Base-by-base conservation (phyloP, 2,329 filamentous ascomycete genomes). In the Juglanconis sp. region DNA sequence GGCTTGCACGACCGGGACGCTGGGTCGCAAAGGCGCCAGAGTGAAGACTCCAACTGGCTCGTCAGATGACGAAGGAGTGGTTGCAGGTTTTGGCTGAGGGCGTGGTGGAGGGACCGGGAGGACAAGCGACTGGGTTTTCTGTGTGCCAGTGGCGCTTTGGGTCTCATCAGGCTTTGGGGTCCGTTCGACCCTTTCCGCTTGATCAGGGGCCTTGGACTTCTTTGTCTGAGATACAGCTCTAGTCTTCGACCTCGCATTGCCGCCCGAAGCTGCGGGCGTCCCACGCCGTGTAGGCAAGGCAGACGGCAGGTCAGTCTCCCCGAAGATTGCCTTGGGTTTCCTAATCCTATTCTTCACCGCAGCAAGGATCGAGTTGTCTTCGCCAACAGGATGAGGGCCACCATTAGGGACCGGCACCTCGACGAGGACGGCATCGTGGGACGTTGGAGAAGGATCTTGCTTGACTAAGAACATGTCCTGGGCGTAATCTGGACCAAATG, bases 301-400 rank as follows among this genome's bases (percentile, higher is more conserved):
- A 10, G 55, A 48, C 6, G 42, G 24, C 7, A 50, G 35, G n/a
- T 54, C 42, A 17, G 56, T 32, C 31, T 60, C 55, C 15, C 55
- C 62, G 13, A 53, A 59, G 56, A 80, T 76, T 65, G 70, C 74
- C 66, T 81, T 82, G 13, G 76, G 75, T 67, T 79, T 82, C 61
- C 80, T 74, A 44, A 75, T 71, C 30, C 79, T 75, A 5, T 75
- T 76, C 67, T 84, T 84, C 60, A 84, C 81, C 1, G 80, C 78
- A 8, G 76, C 74, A 4, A 79, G 69, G n/a, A 84, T 84, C 3
- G 82, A 82, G 60, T 65, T 64, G 47, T 53, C 64, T 44, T 61
- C 51, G 24, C 61, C 36, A 57, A 24, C 13, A 52, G 57, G 6
- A 9, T 47, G 3, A 31, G 31, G 3, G 46, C 47, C 8, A 40